These are phyloP conservation scores for Vaccinium darrowii DNA, from an alignment of 148 eudicot genomes.

Conservation along the genomic window DNA sequence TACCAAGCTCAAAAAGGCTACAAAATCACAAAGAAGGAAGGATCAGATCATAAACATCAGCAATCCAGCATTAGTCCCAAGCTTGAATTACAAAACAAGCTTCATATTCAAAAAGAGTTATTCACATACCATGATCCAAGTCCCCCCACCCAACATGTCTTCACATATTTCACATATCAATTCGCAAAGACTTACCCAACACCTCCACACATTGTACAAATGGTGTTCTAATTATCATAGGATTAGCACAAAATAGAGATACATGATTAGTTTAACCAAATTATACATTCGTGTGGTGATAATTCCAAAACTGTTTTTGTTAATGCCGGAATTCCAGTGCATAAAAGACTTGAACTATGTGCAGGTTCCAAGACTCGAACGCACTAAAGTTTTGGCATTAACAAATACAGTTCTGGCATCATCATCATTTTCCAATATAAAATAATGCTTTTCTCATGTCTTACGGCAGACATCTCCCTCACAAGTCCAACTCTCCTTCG, in stretches of 20 bases:
- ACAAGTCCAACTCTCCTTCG: conserved; percentile 46
- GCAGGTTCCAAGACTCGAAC: no score
- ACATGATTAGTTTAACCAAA: neutral
- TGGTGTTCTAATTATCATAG: neutral
- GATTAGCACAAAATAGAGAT: neutral
- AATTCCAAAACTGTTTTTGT: no score
- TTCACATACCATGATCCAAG: neutral
- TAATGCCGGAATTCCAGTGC: no score
- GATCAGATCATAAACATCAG: neutral
- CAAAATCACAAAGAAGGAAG: neutral
- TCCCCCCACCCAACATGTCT: neutral
- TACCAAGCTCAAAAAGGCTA: neutral
- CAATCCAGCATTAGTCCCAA: neutral
- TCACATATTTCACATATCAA: neutral
- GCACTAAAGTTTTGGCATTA: no score
- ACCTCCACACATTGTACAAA: neutral
- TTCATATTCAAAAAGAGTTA: neutral
- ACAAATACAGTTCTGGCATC: no score
- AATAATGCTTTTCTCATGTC: conserved; percentile 15
- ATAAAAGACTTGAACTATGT: no score
- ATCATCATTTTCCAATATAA: no score
- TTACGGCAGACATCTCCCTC: conserved; percentile 53
- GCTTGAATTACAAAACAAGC: neutral
- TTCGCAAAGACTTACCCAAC: neutral
- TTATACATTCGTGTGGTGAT: neutral